Base-by-base conservation (phyloP, 2,329 filamentous ascomycete genomes). In the Pseudogymnoascus sp. region DNA sequence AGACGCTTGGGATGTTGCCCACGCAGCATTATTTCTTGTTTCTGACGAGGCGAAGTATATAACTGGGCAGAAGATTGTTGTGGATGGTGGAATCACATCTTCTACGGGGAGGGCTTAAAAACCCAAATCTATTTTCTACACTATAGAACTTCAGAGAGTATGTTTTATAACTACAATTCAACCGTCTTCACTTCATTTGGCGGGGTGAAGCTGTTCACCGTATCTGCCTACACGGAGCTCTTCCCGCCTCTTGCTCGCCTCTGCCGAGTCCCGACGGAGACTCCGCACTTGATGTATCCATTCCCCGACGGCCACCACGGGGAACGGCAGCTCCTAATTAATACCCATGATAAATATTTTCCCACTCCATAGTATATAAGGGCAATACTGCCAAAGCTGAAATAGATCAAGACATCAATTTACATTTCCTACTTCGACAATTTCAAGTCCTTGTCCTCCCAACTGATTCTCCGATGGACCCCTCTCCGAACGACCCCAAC, bases 31-130 rank as follows among this genome's bases (percentile, higher is more conserved):
- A 16, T 85, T 84, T 65, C 73, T 86, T 60, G 82, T 77, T 7
- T 82, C 80, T 36, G 76, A 80, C 28, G 80, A 83, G 67, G 81
- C 83, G 4, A 76, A 74, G 33, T 86, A 86, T 67, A 79, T 86
- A 4, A 85, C 82, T 0, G 83, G 83, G 0, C 78, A 81, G 69
- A 78, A 79, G 69, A 71, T 82, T 65, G 75, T 82, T 11, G 75
- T 80, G 1, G 79, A 80, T 68, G 78, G 78, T 0, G 78, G 77
- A 0, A 76, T 78, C 30, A 77, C 75, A 41, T 45, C 41, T 8
- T 45, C 22, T 9, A 45, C 41, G 1, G 41, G 41, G 12, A 45
- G 41, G 41, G 22, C 12, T 12, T 45, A 45, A 45, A 45, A 5
- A 6, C 6, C 5, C 11, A 7, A 23, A 45, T 45, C 5, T 38